Percentiles rank a stretch among this genome's conserved stretches.
Conservation (phyloP, 108 stramenopile species). For the Nitzschia sp. region DNA sequence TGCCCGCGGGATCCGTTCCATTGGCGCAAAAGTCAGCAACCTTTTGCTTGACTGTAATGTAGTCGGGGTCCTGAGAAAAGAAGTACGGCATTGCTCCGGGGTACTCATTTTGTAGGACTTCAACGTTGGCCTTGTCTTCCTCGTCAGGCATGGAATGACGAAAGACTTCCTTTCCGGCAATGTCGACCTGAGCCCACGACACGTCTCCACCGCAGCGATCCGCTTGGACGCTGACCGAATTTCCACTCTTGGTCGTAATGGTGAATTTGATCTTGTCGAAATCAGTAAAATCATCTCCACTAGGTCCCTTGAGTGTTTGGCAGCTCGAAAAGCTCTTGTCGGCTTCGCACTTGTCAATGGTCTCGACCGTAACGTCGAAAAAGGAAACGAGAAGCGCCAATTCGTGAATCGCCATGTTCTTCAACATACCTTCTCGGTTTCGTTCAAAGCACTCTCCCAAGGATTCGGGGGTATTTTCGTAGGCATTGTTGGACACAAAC, state of each 20-base stretch:
- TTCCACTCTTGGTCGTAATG: slow-evolving; percentile 91
- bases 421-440: slow-evolving; percentile 93
- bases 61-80: slow-evolving; percentile 94
- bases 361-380: slow-evolving; percentile 86
- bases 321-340: slow-evolving; percentile 84
- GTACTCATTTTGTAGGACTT: slow-evolving; percentile 75
- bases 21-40: slow-evolving; percentile 73
- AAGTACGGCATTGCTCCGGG: slow-evolving; percentile 95
- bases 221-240: slow-evolving; percentile 82
- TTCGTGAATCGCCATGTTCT: slow-evolving; percentile 96
- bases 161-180: slow-evolving; percentile 81
- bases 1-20: slow-evolving; percentile 75
- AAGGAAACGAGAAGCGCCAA: slow-evolving; percentile 85
- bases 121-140: slow-evolving; percentile 85
- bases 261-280: slow-evolving; percentile 95
- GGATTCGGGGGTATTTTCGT: slow-evolving; percentile 77
- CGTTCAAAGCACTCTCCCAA: slow-evolving; percentile 93
- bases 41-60: slow-evolving; percentile 93
- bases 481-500: slow-evolving; percentile 93
- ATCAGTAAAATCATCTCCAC: slow-evolving; percentile 85
- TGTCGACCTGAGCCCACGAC: slow-evolving; percentile 78
- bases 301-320: slow-evolving; percentile 85
- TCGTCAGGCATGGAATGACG: slow-evolving; percentile 91
- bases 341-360: slow-evolving; percentile 78
- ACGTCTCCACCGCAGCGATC: slow-evolving; percentile 91